Evolutionary conservation across 176 grass and related monocot species (phyloP).

Genomic region (Aegilops speltoides): DNA sequence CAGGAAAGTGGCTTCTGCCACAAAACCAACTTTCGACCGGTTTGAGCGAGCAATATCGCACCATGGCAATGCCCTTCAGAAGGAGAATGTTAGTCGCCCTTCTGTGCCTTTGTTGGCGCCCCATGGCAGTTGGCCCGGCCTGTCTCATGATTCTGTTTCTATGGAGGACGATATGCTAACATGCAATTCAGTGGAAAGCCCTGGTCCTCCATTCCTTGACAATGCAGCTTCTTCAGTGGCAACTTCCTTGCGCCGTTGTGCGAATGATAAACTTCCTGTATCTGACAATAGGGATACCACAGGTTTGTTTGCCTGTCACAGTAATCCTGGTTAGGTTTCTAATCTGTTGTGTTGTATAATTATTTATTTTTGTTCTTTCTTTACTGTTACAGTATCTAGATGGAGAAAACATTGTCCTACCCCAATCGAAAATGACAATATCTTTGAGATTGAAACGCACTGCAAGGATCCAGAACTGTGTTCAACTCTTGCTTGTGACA

Average conservation of each 20-base stretch:
- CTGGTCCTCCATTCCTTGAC: constrained; percentile 56
- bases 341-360: not conserved
- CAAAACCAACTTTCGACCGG: not conserved
- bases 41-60: constrained; percentile 26
- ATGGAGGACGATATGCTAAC: constrained; percentile 4
- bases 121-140: not conserved
- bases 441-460: constrained; percentile 40
- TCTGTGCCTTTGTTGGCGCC: not conserved
- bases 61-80: not conserved
- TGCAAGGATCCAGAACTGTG: constrained; percentile 55
- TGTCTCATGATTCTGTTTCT: constrained; percentile 30
- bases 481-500: constrained; percentile 65
- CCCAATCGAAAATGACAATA: constrained; percentile 35
- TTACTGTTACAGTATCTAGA: constrained; percentile 42
- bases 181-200: constrained; percentile 43
- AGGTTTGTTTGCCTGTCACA: constrained; percentile 46
- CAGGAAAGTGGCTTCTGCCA: not conserved
- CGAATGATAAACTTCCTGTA: constrained; percentile 56
- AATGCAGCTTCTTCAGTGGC: constrained; percentile 42
- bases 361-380: constrained; percentile 6
- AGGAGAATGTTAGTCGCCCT: constrained; percentile 13
- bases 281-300: constrained; percentile 40
- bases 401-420: constrained; percentile 35
- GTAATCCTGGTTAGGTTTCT: not conserved
- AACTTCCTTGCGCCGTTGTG: constrained; percentile 53